Evolutionary conservation across 805 yeast genomes (phyloP).

Genomic region (Trichomonascus vanleenenianus): DNA sequence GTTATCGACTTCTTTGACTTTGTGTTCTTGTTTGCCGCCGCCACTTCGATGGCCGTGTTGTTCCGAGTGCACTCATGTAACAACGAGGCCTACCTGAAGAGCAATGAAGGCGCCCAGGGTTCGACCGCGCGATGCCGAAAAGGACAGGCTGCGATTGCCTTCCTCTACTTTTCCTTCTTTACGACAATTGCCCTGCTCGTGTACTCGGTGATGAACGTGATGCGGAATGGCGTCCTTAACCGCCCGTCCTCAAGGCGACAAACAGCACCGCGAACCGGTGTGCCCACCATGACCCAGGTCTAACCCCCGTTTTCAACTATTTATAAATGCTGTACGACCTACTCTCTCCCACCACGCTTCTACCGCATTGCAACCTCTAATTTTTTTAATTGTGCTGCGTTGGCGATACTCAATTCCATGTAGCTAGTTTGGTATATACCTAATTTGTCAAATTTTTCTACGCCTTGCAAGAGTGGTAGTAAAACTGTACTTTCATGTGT

Average conservation of each 20-base stretch:
- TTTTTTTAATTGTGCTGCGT: background rate
- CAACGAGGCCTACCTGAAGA: constrained; percentile 54
- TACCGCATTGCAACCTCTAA: background rate
- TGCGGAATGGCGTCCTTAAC: constrained; percentile 54
- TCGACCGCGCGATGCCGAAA: constrained; percentile 83
- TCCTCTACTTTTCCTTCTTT: constrained; percentile 77
- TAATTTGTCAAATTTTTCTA: no score
- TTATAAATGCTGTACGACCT: background rate
- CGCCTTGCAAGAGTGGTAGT: no score
- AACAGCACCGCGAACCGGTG: constrained; percentile 63
- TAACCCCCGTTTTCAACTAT: constrained; percentile 29
- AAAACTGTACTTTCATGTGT: no score
- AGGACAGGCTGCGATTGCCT: constrained; percentile 81
- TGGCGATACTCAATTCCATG: background rate
- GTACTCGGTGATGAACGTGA: constrained; percentile 41
- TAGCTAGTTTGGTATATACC: background rate
- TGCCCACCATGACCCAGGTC: constrained; percentile 86
- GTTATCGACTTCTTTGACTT: constrained; percentile 77
- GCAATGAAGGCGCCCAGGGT: constrained; percentile 69
- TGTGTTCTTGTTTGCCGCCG: constrained; percentile 91
- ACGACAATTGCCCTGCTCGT: constrained; percentile 58
- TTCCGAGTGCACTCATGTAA: constrained; percentile 80
- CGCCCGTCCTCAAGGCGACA: constrained; percentile 40
- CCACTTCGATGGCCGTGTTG: constrained; percentile 88
- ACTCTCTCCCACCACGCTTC: background rate